phyloP scores from a whole-genome alignment of 2,329 filamentous ascomycete species.

The Claviceps digitariae region DNA sequence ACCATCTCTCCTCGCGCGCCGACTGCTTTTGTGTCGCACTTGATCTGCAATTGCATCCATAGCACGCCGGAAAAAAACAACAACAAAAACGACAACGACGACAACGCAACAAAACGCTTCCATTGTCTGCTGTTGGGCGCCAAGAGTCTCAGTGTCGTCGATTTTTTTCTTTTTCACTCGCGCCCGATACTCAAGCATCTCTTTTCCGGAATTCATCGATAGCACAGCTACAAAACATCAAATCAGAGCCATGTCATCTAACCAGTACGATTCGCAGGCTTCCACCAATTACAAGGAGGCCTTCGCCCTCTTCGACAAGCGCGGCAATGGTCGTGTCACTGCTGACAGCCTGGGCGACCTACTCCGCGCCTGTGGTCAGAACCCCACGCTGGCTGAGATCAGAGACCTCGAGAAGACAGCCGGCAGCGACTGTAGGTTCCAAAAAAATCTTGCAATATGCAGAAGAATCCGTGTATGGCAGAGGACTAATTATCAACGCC shows the following conservation, averaged over 20 bases:
- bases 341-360: slow-evolving; percentile 83
- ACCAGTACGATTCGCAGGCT: slow-evolving; percentile 44
- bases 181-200: background rate
- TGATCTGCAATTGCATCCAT: background rate
- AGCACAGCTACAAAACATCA: background rate
- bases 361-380: slow-evolving; percentile 92
- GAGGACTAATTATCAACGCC: background rate
- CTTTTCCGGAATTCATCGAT: background rate
- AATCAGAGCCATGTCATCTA: slow-evolving; percentile 31
- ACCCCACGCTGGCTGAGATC: slow-evolving; percentile 90
- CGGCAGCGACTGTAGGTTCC: slow-evolving; percentile 73
- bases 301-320: slow-evolving; percentile 99
- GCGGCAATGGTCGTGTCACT: slow-evolving; percentile 83
- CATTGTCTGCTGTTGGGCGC: background rate
- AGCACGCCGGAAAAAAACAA: no score
- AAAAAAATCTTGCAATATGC: background rate
- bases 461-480: background rate
- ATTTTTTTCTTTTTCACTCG: background rate
- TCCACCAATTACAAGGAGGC: slow-evolving; percentile 99
- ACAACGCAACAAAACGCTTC: background rate
- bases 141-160: background rate
- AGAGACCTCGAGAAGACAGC: slow-evolving; percentile 81
- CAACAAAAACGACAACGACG: no score
- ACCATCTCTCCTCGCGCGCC: background rate
- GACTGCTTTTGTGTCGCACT: background rate